These are phyloP conservation scores for Ceratobasidium papillatum DNA, from an alignment of 1,284 basidiomycete genomes.

Conservation along the genomic window DNA sequence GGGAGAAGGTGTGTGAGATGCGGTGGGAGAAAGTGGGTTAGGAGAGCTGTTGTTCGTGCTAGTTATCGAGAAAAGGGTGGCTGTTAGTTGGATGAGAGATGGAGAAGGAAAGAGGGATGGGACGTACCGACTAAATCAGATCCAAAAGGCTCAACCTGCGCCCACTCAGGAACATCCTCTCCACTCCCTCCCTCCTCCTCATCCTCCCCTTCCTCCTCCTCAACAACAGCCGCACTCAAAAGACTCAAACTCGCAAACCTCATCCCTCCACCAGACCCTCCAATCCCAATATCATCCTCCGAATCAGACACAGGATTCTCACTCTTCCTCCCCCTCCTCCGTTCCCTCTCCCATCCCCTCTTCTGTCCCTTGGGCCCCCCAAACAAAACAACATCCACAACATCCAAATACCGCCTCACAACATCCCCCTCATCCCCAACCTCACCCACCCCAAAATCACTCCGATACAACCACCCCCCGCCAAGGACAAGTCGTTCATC, in stretches of 20 bases:
- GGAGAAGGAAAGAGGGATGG: constrained; percentile 21
- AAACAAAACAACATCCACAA: constrained; percentile 77
- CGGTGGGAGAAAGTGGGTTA: constrained; percentile 54
- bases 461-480: constrained; percentile 79
- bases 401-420: constrained; percentile 69
- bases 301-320: constrained; percentile 52
- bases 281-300: constrained; percentile 52
- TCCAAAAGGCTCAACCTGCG: constrained; percentile 63
- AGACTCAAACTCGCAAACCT: constrained; percentile 56
- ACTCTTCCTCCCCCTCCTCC: constrained; percentile 39
- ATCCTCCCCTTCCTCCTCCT: constrained; percentile 57
- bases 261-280: constrained; percentile 63
- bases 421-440: constrained; percentile 65
- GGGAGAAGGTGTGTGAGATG: constrained; percentile 59
- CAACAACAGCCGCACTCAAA: constrained; percentile 50
- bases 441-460: constrained; percentile 65
- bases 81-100: not conserved
- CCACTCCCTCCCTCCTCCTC: constrained; percentile 54
- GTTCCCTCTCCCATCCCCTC: constrained; percentile 62
- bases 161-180: constrained; percentile 77
- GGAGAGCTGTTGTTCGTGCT: constrained; percentile 68
- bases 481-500: constrained; percentile 79
- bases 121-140: constrained; percentile 65
- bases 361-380: constrained; percentile 58
- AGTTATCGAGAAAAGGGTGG: constrained; percentile 55